These are phyloP conservation scores for Hippophae rhamnoides DNA, from an alignment of 306 rosid genomes.

Conservation along the genomic window DNA sequence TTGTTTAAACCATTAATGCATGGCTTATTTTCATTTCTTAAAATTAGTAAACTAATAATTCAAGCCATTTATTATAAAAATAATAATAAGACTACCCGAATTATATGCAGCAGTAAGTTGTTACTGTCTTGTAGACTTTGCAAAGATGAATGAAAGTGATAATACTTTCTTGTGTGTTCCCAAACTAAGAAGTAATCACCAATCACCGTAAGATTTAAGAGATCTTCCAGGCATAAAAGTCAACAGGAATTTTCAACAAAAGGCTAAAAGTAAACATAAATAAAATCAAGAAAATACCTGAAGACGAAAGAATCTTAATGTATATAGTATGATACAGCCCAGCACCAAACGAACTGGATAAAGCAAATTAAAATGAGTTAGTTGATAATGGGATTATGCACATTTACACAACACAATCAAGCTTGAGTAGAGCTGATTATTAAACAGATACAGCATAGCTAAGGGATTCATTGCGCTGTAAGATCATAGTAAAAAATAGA, in stretches of 20 bases:
- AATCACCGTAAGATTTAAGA: slow-evolving; percentile 3
- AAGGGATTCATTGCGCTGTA: neutral
- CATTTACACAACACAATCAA: neutral
- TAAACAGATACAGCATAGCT: neutral
- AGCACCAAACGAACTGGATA: slow-evolving; percentile 68
- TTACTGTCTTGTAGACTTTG: neutral
- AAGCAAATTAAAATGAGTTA: slow-evolving; percentile 22
- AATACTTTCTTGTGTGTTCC: neutral
- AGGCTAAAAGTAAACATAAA: neutral
- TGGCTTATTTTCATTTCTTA: no score
- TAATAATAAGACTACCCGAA: neutral
- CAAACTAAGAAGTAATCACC: neutral
- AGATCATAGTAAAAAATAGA: no score
- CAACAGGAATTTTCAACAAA: slow-evolving; percentile 6
- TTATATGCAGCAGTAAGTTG: neutral
- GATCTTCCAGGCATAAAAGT: slow-evolving; percentile 2
- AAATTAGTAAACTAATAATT: no score
- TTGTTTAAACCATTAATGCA: no score
- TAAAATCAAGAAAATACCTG: slow-evolving; percentile 40
- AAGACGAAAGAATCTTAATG: slow-evolving; percentile 57
- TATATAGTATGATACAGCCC: slow-evolving; percentile 52
- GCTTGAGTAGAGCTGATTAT: neutral
- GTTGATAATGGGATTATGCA: slow-evolving; percentile 1
- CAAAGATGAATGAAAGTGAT: neutral
- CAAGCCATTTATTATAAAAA: no score